Evolutionary conservation across 768 basidiomycete genomes (phyloP).

Genomic region (Naganishia onofrii): DNA sequence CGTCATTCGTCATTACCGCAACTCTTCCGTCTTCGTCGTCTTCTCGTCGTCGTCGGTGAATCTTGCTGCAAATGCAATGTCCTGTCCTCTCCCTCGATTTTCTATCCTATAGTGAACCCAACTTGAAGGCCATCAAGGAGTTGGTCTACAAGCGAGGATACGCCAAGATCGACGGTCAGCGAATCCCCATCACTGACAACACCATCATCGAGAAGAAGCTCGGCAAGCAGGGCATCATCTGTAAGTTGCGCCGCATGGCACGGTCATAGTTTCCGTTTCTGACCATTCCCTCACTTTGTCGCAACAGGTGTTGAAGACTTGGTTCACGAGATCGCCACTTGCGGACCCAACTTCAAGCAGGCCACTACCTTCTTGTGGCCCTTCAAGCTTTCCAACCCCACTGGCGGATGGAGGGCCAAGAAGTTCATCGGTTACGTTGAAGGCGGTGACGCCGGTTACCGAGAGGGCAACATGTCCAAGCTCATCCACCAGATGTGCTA

Average conservation of each 20-base stretch:
- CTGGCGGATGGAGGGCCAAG: slow-evolving; percentile 92
- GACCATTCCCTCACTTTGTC: neutral
- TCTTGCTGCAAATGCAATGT: slow-evolving; percentile 17
- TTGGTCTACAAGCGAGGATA: slow-evolving; percentile 99
- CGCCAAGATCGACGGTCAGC: slow-evolving; percentile 96
- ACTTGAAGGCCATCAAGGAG: slow-evolving; percentile 93
- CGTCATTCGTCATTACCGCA: slow-evolving; percentile 11
- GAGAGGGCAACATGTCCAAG: slow-evolving; percentile 95
- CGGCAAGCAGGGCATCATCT: slow-evolving; percentile 92
- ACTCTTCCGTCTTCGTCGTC: neutral
- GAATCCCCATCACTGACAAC: slow-evolving; percentile 93
- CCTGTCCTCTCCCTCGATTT: slow-evolving; percentile 23
- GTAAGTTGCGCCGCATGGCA: slow-evolving; percentile 43
- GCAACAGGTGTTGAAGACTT: slow-evolving; percentile 75
- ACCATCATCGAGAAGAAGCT: slow-evolving; percentile 84
- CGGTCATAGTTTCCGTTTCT: neutral
- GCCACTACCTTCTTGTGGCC: slow-evolving; percentile 89
- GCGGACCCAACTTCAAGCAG: slow-evolving; percentile 99
- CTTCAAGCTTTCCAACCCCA: slow-evolving; percentile 99
- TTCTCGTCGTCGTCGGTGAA: slow-evolving; percentile 15
- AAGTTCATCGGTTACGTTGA: slow-evolving; percentile 86
- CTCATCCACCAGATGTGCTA: slow-evolving; percentile 67
- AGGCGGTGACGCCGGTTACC: slow-evolving; percentile 96
- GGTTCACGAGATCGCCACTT: slow-evolving; percentile 91
- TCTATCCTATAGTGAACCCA: slow-evolving; percentile 70